Base-by-base conservation (phyloP, 179 eudicot species). In the Amaranthus tricolor region DNA sequence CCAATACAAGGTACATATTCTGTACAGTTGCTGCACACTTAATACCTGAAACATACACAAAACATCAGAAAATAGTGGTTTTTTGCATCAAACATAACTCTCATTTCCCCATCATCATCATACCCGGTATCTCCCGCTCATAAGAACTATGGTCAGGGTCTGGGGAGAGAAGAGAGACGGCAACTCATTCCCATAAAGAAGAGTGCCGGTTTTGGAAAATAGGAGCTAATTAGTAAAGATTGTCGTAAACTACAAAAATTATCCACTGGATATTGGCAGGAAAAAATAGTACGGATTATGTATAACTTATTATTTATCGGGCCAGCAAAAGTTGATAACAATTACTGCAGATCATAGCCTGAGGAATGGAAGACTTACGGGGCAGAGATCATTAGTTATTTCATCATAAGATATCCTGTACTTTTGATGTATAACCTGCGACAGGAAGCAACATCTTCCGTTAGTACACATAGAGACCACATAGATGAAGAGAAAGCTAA, bases 1-100 rank as follows among this genome's bases (percentile, higher is more conserved):
- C 95, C 93, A 89, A 81, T 88, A 93, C 78, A 88, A 77, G 16
- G 97, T 90, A 80, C 97, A 93, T 78, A 89, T 88, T 87, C 98
- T 88, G 82, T 93, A 93, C 79, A 91, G 84, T 83, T 90, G 92
- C 86, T 93, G 97, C 72, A 93, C 97, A 71, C 93, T 91, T 74
- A 95, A 76, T 71, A 88, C 87, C 97, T 95, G 90, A 49, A 71
- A 58, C 14, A 74, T 20, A 51, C 40, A 56, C 62, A 10, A 54
- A 44, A 24, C 9, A 55, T 77, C 51, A 73, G 49, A 48, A 53
- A 20, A 59, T 10, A 48, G 6, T 19, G 68, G 60, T 43, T 7
- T 31, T 31, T 53, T 20, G 60, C 49, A 68, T 14, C 31, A 20
- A 52, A 13, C 40, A 74, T 24, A 55, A 17, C 13, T 45, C 15